Percentiles rank a stretch among this genome's conserved stretches.
Conservation (phyloP, 1,284 basidiomycete genomes). For the Lentinula novae-zelandiae region DNA sequence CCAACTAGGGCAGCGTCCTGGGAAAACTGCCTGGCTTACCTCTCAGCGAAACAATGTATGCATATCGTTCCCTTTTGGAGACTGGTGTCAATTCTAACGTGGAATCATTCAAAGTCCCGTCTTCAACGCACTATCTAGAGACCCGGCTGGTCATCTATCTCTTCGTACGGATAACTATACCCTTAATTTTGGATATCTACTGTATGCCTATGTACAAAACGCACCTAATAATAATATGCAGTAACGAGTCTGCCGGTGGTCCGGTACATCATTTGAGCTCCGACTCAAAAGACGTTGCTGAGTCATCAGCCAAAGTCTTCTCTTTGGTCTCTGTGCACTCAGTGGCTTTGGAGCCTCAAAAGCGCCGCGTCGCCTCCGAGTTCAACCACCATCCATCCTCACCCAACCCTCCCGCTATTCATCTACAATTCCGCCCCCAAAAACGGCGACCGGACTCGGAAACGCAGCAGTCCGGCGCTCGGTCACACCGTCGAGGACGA, state of each 20-base stretch:
- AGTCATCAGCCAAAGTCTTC: background rate
- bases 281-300: background rate
- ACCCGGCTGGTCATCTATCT: background rate
- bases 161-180: background rate
- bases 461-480: conserved; percentile 65
- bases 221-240: too few relatives aligned
- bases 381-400: conserved; percentile 19
- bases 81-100: background rate
- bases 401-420: conserved; percentile 31
- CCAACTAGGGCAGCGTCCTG: conserved; percentile 24
- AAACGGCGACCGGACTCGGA: conserved; percentile 75
- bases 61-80: background rate
- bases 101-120: background rate
- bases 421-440: conserved; percentile 30
- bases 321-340: background rate
- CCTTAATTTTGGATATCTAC: background rate
- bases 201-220: too few relatives aligned
- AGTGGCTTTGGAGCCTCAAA: background rate
- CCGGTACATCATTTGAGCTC: background rate
- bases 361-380: conserved; percentile 1
- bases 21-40: conserved; percentile 13
- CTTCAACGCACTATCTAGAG: conserved; percentile 4
- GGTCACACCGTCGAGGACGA: conserved; percentile 71
- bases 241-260: too few relatives aligned
- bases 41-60: conserved; percentile 11